Evolutionary conservation across 495 filamentous ascomycete genomes (phyloP).

Genomic region (Penicillium turbatum): DNA sequence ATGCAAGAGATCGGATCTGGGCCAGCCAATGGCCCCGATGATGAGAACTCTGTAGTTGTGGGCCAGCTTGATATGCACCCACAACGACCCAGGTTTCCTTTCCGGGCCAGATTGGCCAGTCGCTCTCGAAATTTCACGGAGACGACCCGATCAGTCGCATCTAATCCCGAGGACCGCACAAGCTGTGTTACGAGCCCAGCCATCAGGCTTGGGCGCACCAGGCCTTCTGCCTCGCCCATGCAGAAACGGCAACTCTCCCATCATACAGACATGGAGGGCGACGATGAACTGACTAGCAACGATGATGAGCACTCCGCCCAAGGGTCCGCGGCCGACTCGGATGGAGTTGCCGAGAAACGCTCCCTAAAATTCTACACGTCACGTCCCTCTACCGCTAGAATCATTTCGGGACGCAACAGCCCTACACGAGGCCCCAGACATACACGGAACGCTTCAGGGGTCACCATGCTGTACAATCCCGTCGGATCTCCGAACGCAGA

Average conservation of each 20-base stretch:
- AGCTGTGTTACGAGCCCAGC: slow-evolving; percentile 29
- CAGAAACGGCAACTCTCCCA: slow-evolving; percentile 41
- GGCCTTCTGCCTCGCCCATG: slow-evolving; percentile 18
- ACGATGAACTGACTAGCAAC: slow-evolving; percentile 84
- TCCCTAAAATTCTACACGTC: slow-evolving; percentile 45
- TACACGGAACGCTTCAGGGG: slow-evolving; percentile 65
- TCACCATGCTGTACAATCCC: slow-evolving; percentile 66
- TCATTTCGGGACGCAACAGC: slow-evolving; percentile 37
- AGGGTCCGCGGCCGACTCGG: slow-evolving; percentile 21
- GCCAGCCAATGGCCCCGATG: slow-evolving; percentile 57
- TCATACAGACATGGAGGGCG: slow-evolving; percentile 76
- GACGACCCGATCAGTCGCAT: slow-evolving; percentile 49
- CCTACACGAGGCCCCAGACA: slow-evolving; percentile 34
- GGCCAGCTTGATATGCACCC: slow-evolving; percentile 51
- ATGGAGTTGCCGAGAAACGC: slow-evolving; percentile 23
- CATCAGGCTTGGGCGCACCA: slow-evolving; percentile 26
- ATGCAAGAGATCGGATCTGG: slow-evolving; percentile 72
- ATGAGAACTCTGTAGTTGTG: slow-evolving; percentile 56
- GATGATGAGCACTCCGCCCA: slow-evolving; percentile 49
- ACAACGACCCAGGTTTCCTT: slow-evolving; percentile 26
- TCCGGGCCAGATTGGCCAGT: slow-evolving; percentile 29
- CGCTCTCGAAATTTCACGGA: slow-evolving; percentile 48
- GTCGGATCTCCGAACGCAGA: slow-evolving; percentile 46
- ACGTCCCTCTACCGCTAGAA: slow-evolving; percentile 40
- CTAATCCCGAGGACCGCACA: slow-evolving; percentile 54